Evolutionary conservation across 2,329 filamentous ascomycete genomes (phyloP).

Genomic region (Penicillium sp.): DNA sequence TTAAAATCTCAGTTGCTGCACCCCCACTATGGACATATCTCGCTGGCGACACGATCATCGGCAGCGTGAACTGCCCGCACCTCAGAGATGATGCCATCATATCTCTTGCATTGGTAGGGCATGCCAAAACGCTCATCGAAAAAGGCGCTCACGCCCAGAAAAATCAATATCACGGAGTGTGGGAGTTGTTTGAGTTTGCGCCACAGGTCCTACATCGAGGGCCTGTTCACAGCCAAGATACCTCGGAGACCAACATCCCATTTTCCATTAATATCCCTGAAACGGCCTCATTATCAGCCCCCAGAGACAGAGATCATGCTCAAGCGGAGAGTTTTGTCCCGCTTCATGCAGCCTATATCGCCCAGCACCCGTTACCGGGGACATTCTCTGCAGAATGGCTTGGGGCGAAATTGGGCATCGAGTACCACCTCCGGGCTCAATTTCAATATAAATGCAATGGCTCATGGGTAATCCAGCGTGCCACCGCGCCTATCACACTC

Average conservation of each 20-base stretch:
- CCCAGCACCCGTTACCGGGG: background rate
- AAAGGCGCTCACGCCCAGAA: background rate
- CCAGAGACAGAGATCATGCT: background rate
- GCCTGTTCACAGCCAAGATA: slow-evolving; percentile 4
- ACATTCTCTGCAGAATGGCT: background rate
- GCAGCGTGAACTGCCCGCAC: slow-evolving; percentile 11
- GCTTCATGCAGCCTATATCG: background rate
- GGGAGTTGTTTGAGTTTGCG: background rate
- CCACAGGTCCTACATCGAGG: slow-evolving; percentile 1
- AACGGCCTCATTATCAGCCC: background rate
- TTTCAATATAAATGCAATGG: slow-evolving; percentile 1
- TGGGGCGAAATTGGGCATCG: background rate
- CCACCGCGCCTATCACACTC: background rate
- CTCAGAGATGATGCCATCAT: slow-evolving; percentile 14
- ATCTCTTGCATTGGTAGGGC: background rate
- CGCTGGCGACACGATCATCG: slow-evolving; percentile 19
- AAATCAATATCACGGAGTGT: background rate
- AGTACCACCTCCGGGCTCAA: background rate
- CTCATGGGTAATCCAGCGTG: background rate
- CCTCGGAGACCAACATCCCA: background rate
- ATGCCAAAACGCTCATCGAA: background rate
- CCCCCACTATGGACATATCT: slow-evolving; percentile 16
- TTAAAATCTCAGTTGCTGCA: slow-evolving; percentile 12
- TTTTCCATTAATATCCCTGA: slow-evolving; percentile 1
- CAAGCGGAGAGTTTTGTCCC: background rate